These are phyloP conservation scores for Epichloe sp. DNA, from an alignment of 2,329 filamentous ascomycete genomes.

Conservation along the genomic window DNA sequence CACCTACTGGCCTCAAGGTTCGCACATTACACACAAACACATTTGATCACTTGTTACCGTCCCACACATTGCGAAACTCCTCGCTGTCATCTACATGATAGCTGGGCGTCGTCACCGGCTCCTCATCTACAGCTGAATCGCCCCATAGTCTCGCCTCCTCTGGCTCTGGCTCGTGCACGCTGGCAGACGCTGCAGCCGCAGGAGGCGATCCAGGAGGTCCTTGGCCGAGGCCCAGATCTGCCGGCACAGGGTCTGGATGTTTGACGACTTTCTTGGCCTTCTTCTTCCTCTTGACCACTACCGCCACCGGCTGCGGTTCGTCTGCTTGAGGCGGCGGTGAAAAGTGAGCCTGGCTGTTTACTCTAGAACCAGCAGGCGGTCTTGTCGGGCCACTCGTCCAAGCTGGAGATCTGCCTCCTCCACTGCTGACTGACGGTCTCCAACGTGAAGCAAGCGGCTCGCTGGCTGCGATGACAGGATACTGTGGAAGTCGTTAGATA, in stretches of 20 bases:
- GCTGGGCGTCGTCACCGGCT: conserved; percentile 6
- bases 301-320: conserved; percentile 16
- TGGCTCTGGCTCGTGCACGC: conserved; percentile 1
- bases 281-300: conserved; percentile 26
- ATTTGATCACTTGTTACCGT: background rate
- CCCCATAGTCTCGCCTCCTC: conserved; percentile 10
- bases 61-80: conserved; percentile 35
- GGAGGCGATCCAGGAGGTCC: conserved; percentile 8
- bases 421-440: conserved; percentile 19
- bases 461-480: conserved; percentile 78
- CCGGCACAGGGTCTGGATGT: conserved; percentile 20
- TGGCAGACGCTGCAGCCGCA: background rate
- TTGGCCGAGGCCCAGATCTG: conserved; percentile 14
- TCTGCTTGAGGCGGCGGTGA: conserved; percentile 7
- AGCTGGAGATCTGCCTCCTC: conserved; percentile 16
- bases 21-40: background rate
- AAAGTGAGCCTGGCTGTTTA: background rate
- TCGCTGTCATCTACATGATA: conserved; percentile 25
- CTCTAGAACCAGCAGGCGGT: conserved; percentile 8
- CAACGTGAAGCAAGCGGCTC: conserved; percentile 61
- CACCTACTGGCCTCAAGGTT: background rate
- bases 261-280: conserved; percentile 22
- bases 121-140: conserved; percentile 5
- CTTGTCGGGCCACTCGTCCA: conserved; percentile 11
- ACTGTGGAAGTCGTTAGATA: conserved; percentile 38